phyloP scores from a whole-genome alignment of 1,139 yeast genomes.

The Saccharomyces hybrid region DNA sequence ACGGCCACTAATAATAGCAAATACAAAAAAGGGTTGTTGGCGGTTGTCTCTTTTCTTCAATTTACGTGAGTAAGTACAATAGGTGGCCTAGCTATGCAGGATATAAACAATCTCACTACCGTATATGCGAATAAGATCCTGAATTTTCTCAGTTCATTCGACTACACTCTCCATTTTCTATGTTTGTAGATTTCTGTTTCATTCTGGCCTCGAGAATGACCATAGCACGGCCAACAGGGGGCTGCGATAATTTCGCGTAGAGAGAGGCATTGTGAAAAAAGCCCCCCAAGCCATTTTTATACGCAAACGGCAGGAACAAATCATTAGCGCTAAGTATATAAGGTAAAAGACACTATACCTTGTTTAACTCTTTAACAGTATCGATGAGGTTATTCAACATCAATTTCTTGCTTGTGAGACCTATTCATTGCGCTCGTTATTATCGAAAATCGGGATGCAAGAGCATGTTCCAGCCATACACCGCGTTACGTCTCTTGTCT shows the following conservation, averaged over 20 bases:
- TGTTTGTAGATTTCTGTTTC: not conserved
- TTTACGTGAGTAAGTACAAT: not conserved
- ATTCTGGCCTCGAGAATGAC: not conserved
- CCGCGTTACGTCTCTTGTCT: not conserved
- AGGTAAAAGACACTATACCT: not conserved
- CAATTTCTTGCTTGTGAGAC: no score
- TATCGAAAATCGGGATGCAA: not conserved
- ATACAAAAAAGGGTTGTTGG: not conserved
- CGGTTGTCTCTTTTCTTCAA: not conserved
- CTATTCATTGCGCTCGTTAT: no score
- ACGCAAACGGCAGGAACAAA: not conserved
- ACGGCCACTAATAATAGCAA: not conserved
- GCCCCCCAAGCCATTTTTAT: not conserved
- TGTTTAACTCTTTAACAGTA: not conserved
- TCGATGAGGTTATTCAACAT: not conserved
- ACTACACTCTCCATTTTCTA: not conserved
- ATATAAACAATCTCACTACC: not conserved
- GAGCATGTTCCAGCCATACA: not conserved
- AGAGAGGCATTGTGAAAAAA: not conserved
- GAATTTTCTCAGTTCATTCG: not conserved
- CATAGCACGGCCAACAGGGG: conserved; percentile 1
- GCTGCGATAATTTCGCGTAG: not conserved
- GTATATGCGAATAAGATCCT: not conserved
- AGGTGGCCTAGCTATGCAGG: not conserved
- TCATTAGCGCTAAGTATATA: not conserved